Base-by-base conservation (phyloP, 2,329 filamentous ascomycete genomes). In the Colletotrichum nymphaeae region DNA sequence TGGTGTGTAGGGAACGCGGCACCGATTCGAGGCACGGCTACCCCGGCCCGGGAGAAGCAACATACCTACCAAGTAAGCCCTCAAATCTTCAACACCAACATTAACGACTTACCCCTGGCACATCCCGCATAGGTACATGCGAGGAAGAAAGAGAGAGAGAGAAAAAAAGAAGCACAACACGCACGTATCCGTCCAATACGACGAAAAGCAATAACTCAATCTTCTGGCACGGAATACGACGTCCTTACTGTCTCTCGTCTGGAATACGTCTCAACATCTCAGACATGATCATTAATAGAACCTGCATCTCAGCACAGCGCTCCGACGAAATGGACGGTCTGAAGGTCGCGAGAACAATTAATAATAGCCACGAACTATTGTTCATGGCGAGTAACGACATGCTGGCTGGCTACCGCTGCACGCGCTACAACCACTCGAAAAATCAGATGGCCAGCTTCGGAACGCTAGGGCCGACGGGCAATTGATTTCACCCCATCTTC, bases 401-500 rank as follows among this genome's bases (percentile, higher is more conserved):
- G 67, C 19, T 49, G 28, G 28, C 30, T 46, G 53, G 19, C 30
- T 35, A 53, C 56, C 57, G 67, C 49, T 71, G 57, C 46, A 60
- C 16, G 55, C 57, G 67, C 49, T 71, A 49, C 46, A 65, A 62
- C 67, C 67, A 71, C 35, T 71, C 19, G 19, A 30, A 71, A 62
- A 46, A 58, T 71, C 62, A 62, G 71, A 71, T 52, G 67, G 56
- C n/a, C 52, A 28, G n/a, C 5, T 42, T 62, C 60, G 62, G 62
- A 57, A 71, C 67, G 56, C 71, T 52, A 14, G 42, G 60, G 56
- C 67, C 71, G 67, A 53, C 46, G 35, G 24, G 46, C 49, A 62
- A 66, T 56, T 37, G 67, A 73, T 73, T 73, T 73, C 71, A 71
- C 71, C 71, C 64, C 62, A 71, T 66, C 56, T 73, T 68, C 52